Conservation (phyloP, 2,329 filamentous ascomycete species). For the Talaromyces sp. region DNA sequence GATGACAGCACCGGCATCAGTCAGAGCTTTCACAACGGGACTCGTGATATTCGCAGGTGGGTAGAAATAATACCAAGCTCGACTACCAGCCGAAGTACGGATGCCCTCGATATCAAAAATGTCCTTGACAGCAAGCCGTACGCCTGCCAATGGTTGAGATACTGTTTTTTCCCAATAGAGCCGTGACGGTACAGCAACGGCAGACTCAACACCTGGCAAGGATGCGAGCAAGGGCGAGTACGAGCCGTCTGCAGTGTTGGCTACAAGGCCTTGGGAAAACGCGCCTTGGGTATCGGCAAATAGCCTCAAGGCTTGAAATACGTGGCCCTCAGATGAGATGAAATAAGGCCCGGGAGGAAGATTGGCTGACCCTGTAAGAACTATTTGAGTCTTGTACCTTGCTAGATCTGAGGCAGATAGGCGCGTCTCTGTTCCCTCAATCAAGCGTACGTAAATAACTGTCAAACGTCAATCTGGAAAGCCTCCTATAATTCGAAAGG, state of each 20-base stretch:
- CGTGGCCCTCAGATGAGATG: conserved; percentile 39
- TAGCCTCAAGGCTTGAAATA: conserved; percentile 47
- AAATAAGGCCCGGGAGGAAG: conserved; percentile 49
- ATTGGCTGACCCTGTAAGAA: conserved; percentile 9
- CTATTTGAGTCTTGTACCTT: neutral
- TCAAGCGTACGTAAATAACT: neutral
- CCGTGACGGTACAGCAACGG: neutral
- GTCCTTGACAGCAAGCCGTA: conserved; percentile 60
- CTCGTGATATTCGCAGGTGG: conserved; percentile 44
- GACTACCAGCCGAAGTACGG: conserved; percentile 53
- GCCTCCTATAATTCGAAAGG: too few relatives aligned
- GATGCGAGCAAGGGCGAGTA: conserved; percentile 18
- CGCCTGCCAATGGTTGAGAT: conserved; percentile 55
- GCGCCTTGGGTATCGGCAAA: conserved; percentile 47
- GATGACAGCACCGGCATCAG: conserved; percentile 54
- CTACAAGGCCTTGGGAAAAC: conserved; percentile 1
- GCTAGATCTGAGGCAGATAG: neutral
- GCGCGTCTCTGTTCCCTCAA: neutral
- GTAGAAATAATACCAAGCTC: conserved; percentile 54
- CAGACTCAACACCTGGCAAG: conserved; percentile 11
- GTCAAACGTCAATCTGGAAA: neutral
- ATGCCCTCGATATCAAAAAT: conserved; percentile 56
- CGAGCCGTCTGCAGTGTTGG: conserved; percentile 13
- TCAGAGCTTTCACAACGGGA: conserved; percentile 49
- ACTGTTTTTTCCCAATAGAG: conserved; percentile 26